These are phyloP conservation scores for Senecio squalidus DNA, from an alignment of 140 eudicot genomes.

Conservation along the genomic window DNA sequence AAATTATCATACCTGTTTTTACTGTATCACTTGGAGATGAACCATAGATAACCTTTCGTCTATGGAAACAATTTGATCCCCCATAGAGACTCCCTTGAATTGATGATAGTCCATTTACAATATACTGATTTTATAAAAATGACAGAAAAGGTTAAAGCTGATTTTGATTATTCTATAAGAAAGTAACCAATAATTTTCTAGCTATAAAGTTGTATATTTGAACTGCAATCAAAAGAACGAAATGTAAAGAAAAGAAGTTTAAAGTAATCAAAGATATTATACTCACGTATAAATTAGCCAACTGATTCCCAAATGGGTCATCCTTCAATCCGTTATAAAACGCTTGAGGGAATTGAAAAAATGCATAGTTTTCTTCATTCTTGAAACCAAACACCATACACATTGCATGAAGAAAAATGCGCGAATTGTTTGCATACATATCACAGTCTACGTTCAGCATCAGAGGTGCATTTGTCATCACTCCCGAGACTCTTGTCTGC, in stretches of 20 bases:
- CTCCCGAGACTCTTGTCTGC: slow-evolving; percentile 61
- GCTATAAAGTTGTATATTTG: no score
- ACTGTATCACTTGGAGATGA: slow-evolving; percentile 33
- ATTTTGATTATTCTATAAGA: neutral
- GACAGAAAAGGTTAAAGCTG: neutral
- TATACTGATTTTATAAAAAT: slow-evolving; percentile 13
- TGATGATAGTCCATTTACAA: slow-evolving; percentile 25
- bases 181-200: neutral
- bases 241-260: neutral
- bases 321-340: slow-evolving; percentile 48
- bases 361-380: slow-evolving; percentile 26
- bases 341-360: slow-evolving; percentile 43
- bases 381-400: slow-evolving; percentile 35
- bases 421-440: slow-evolving; percentile 56
- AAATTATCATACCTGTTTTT: slow-evolving; percentile 24
- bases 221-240: no score
- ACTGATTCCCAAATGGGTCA: slow-evolving; percentile 58
- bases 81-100: slow-evolving; percentile 48
- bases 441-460: slow-evolving; percentile 65
- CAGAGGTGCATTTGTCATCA: slow-evolving; percentile 63
- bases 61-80: slow-evolving; percentile 59
- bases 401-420: slow-evolving; percentile 50
- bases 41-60: slow-evolving; percentile 60
- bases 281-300: slow-evolving; percentile 26
- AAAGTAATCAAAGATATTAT: neutral